A percentile compares a stretch with the other conserved stretches of the same genome.
phyloP scores from a whole-genome alignment of 352 stramenopile genomes.

The Phytopythium kandeliae region DNA sequence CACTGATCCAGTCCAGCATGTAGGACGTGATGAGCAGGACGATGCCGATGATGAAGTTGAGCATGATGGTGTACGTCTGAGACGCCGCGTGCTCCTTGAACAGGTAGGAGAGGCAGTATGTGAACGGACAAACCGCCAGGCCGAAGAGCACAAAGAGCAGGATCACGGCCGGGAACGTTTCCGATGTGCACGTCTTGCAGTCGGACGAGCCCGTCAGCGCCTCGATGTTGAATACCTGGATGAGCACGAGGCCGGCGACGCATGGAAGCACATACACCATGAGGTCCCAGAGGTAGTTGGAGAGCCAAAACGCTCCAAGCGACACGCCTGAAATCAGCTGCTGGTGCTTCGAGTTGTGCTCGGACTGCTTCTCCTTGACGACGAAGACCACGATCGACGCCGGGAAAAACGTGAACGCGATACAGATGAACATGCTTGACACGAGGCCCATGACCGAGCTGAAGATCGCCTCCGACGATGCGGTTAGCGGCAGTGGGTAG shows the following conservation, averaged over 20 bases:
- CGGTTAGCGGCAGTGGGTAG: constrained; percentile 47
- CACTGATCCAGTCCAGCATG: constrained; percentile 23
- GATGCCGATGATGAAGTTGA: constrained; percentile 60
- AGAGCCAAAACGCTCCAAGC: constrained; percentile 93
- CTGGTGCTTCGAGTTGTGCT: constrained; percentile 93
- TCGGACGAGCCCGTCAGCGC: constrained; percentile 35
- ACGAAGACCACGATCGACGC: constrained; percentile 91
- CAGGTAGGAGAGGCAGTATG: constrained; percentile 49
- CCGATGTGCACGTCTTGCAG: constrained; percentile 37
- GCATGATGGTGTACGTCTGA: constrained; percentile 49
- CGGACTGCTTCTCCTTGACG: constrained; percentile 89
- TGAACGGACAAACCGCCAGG: constrained; percentile 47
- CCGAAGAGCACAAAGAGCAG: constrained; percentile 58
- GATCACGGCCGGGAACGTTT: constrained; percentile 41
- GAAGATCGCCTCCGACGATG: constrained; percentile 36
- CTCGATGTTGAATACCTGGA: constrained; percentile 40
- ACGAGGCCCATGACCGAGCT: constrained; percentile 59
- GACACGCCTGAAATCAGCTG: constrained; percentile 92
- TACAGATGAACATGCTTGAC: constrained; percentile 76
- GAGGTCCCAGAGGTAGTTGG: constrained; percentile 92
- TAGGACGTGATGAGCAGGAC: constrained; percentile 51
- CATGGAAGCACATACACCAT: constrained; percentile 86
- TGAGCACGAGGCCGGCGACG: constrained; percentile 31
- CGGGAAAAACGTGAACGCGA: constrained; percentile 87
- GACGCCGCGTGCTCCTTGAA: constrained; percentile 44